These are phyloP conservation scores for Apiospora arundinis DNA, from an alignment of 2,329 filamentous ascomycete species.

Conservation along the genomic window DNA sequence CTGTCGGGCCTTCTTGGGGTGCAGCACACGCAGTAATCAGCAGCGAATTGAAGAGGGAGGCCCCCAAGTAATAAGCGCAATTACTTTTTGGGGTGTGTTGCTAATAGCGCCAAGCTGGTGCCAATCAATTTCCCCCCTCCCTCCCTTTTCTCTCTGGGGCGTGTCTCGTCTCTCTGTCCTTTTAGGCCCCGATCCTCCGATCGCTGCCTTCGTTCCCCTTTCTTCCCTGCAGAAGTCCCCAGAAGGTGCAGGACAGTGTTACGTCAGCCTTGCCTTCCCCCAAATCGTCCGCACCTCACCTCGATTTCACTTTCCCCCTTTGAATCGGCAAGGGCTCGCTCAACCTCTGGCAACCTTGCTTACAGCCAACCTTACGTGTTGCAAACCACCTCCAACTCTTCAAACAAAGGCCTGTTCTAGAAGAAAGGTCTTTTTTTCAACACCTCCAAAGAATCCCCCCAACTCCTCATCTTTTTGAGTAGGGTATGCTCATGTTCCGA, in stretches of 20 bases:
- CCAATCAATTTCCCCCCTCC: conserved; percentile 10
- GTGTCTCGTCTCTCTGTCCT: conserved; percentile 19
- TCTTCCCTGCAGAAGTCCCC: conserved; percentile 27
- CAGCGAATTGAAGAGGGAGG: conserved; percentile 13
- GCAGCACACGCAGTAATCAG: background rate
- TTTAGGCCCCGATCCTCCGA: conserved; percentile 26
- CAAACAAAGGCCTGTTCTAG: conserved; percentile 14
- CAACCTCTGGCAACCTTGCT: conserved; percentile 21
- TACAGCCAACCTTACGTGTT: conserved; percentile 8
- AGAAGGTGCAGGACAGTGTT: conserved; percentile 30
- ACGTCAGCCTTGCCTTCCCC: conserved; percentile 41
- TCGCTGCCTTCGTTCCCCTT: conserved; percentile 19
- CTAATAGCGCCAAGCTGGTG: conserved; percentile 17
- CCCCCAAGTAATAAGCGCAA: conserved; percentile 9
- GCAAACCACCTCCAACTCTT: conserved; percentile 16
- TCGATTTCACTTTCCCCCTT: conserved; percentile 29
- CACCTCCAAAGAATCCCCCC: conserved; percentile 19
- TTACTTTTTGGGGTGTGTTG: conserved; percentile 12
- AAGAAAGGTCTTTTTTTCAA: conserved; percentile 8
- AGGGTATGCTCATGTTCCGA: conserved; percentile 64
- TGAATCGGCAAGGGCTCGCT: conserved; percentile 25
- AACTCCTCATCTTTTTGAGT: conserved; percentile 31
- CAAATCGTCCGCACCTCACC: conserved; percentile 35
- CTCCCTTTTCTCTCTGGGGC: conserved; percentile 12
- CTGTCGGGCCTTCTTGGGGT: conserved; percentile 17